These are phyloP conservation scores for Nidula microcarpa DNA, from an alignment of 768 basidiomycete species.

Conservation along the genomic window DNA sequence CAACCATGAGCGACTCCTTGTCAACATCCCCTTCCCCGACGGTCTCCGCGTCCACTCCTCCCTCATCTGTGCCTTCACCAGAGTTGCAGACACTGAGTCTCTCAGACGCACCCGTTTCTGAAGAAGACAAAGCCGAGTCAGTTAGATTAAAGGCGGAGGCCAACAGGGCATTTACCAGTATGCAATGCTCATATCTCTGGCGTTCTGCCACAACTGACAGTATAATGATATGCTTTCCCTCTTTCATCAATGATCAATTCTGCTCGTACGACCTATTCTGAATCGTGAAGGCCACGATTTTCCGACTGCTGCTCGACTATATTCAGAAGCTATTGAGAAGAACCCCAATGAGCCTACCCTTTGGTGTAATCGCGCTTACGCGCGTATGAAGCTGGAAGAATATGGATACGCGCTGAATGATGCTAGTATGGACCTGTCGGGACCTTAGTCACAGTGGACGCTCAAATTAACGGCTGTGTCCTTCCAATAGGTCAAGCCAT, in stretches of 20 bases:
- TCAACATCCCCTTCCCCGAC: conserved; percentile 38
- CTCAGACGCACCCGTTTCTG: conserved; percentile 50
- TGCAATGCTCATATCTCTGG: conserved; percentile 14
- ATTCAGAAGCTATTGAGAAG: conserved; percentile 79
- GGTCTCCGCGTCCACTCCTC: conserved; percentile 42
- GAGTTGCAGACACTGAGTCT: conserved; percentile 49
- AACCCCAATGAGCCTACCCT: conserved; percentile 87
- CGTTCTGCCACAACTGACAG: neutral
- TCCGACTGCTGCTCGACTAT: conserved; percentile 69
- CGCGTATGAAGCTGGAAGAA: conserved; percentile 90
- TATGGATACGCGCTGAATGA: conserved; percentile 90
- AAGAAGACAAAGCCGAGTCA: conserved; percentile 68
- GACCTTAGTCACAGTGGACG: neutral
- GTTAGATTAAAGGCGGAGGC: conserved; percentile 76
- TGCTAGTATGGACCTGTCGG: conserved; percentile 58
- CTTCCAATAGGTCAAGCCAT: conserved; percentile 69
- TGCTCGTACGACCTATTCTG: neutral
- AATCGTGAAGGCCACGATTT: conserved; percentile 63
- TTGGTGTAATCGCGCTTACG: conserved; percentile 93
- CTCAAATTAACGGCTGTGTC: conserved; percentile 2
- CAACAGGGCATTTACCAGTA: conserved; percentile 83
- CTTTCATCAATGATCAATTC: conserved; percentile 3
- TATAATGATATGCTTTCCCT: neutral
- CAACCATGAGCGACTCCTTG: conserved; percentile 10
- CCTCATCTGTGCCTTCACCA: conserved; percentile 59